These are phyloP conservation scores for Euphrasia arctica DNA, from an alignment of 305 asterid species.

Conservation along the genomic window DNA sequence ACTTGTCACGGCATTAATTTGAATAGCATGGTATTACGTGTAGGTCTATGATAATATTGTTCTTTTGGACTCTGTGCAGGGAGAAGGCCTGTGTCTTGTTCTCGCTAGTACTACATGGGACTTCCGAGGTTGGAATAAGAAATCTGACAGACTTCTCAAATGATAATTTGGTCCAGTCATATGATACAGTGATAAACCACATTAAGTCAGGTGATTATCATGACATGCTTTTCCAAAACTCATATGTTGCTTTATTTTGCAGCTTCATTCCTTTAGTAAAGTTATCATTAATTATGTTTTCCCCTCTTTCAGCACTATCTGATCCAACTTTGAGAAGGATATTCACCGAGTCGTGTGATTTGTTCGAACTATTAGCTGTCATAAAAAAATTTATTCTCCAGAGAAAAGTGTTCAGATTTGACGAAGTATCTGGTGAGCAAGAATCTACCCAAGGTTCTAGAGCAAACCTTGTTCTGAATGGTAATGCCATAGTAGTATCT, in stretches of 20 bases:
- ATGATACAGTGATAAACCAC: constrained; percentile 40
- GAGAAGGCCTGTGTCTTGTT: constrained; percentile 72
- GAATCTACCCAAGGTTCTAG: constrained; percentile 31
- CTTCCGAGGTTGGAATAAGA: constrained; percentile 40
- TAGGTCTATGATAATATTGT: constrained; percentile 13
- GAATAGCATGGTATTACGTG: constrained; percentile 12
- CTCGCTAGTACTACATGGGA: constrained; percentile 50
- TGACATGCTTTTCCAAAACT: constrained; percentile 8
- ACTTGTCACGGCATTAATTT: background rate
- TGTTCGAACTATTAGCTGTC: constrained; percentile 53
- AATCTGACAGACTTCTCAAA: constrained; percentile 30
- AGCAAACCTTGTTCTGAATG: constrained; percentile 39
- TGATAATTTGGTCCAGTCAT: constrained; percentile 35
- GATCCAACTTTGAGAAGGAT: constrained; percentile 41
- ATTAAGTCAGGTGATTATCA: constrained; percentile 49
- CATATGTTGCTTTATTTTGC: no score
- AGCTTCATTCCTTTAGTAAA: constrained; percentile 11
- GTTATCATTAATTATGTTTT: constrained; percentile 11
- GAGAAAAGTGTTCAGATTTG: constrained; percentile 45
- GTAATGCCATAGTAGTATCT: no score
- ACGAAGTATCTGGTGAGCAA: constrained; percentile 39
- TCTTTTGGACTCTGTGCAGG: constrained; percentile 47
- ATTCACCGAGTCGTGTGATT: constrained; percentile 46
- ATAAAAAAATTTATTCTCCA: constrained; percentile 64
- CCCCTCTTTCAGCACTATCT: constrained; percentile 54